These are phyloP conservation scores for Epichloe brachyelytri DNA, from an alignment of 2,329 filamentous ascomycete genomes.

Conservation along the genomic window DNA sequence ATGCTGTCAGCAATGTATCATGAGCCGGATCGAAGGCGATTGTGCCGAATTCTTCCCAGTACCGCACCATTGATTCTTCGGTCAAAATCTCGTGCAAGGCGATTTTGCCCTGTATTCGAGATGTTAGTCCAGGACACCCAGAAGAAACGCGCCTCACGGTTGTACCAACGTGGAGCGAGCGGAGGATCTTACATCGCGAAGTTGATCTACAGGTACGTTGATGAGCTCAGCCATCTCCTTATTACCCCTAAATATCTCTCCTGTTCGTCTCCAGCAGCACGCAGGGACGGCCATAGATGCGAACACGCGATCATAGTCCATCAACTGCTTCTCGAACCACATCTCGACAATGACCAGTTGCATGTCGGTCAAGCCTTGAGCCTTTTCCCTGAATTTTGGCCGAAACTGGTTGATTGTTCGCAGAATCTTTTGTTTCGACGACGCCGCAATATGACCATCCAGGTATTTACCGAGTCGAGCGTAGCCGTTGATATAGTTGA, in stretches of 20 bases:
- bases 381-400: conserved; percentile 91
- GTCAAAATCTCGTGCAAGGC: conserved; percentile 92
- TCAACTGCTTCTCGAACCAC: conserved; percentile 94
- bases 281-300: conserved; percentile 98
- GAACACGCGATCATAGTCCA: conserved; percentile 98
- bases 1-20: conserved; percentile 90
- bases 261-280: conserved; percentile 92
- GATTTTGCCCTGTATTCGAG: conserved; percentile 60
- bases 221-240: conserved; percentile 98
- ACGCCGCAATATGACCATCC: conserved; percentile 70
- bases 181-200: conserved; percentile 62
- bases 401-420: conserved; percentile 86
- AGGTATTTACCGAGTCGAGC: conserved; percentile 81
- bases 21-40: conserved; percentile 92
- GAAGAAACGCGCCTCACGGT: neutral
- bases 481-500: conserved; percentile 98
- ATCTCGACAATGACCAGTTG: conserved; percentile 93
- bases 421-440: conserved; percentile 80
- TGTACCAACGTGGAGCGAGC: neutral
- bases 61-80: conserved; percentile 87
- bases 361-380: conserved; percentile 82
- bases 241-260: conserved; percentile 94
- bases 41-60: conserved; percentile 98
- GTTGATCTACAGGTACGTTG: conserved; percentile 75
- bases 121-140: neutral